phyloP scores from a whole-genome alignment of 305 asterid genomes.

The Ruellia speciosa region DNA sequence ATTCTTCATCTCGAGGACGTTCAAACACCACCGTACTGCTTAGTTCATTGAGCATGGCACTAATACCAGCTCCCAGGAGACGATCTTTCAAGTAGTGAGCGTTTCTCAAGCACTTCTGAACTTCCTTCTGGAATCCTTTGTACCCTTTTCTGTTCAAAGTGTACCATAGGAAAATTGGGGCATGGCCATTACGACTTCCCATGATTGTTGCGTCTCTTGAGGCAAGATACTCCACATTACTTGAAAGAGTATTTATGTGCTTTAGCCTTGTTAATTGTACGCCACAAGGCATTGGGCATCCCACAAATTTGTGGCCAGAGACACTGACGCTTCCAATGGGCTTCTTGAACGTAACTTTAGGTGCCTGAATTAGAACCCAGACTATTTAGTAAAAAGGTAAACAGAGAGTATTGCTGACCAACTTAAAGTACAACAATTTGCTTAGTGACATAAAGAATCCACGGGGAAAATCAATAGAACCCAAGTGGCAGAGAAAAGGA shows the following conservation, averaged over 20 bases:
- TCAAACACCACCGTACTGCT: slow-evolving; percentile 91
- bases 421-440: no score
- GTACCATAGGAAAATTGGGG: slow-evolving; percentile 91
- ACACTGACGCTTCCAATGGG: slow-evolving; percentile 95
- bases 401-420: no score
- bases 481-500: no score
- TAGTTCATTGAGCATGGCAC: slow-evolving; percentile 85
- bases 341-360: slow-evolving; percentile 78
- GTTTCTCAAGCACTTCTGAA: slow-evolving; percentile 73
- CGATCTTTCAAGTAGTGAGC: slow-evolving; percentile 80
- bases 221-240: slow-evolving; percentile 83
- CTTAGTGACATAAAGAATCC: no score
- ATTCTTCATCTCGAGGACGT: slow-evolving; percentile 66
- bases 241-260: slow-evolving; percentile 63
- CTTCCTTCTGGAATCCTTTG: slow-evolving; percentile 87
- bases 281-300: slow-evolving; percentile 96
- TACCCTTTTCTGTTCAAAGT: slow-evolving; percentile 79
- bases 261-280: slow-evolving; percentile 66
- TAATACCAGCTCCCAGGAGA: slow-evolving; percentile 57
- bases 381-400: background rate
- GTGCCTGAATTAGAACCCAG: slow-evolving; percentile 52
- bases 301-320: slow-evolving; percentile 90
- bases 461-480: no score
- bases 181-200: slow-evolving; percentile 97
- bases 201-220: slow-evolving; percentile 86